Percentiles rank a stretch among this genome's conserved stretches.
phyloP scores from a whole-genome alignment of 257 asterid genomes.

The Przewalskia tangutica region DNA sequence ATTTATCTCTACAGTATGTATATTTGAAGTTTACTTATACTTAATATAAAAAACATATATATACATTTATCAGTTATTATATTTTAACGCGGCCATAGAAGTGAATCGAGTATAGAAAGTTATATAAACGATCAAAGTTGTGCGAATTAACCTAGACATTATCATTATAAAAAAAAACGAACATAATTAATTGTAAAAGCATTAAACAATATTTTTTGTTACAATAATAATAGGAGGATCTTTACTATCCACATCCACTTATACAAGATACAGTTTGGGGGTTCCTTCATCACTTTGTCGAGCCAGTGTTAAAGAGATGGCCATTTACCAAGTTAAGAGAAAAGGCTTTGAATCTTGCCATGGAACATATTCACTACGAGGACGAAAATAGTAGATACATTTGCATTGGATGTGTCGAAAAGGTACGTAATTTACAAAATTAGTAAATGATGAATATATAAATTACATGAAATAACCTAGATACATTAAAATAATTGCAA shows the following conservation, averaged over 20 bases:
- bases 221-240: conserved; percentile 27
- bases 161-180: background rate
- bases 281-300: conserved; percentile 29
- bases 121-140: background rate
- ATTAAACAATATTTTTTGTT: background rate
- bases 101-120: background rate
- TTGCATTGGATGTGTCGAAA: conserved; percentile 41
- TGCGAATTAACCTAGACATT: background rate
- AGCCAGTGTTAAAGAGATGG: conserved; percentile 38
- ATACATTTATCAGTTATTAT: background rate
- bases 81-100: background rate
- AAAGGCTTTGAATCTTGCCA: conserved; percentile 28
- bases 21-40: too few relatives aligned
- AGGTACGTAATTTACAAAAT: background rate
- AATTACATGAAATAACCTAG: too few relatives aligned
- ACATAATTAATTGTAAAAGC: background rate
- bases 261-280: conserved; percentile 48
- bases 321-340: conserved; percentile 38
- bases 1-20: background rate
- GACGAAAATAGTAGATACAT: conserved; percentile 41
- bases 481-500: too few relatives aligned
- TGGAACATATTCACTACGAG: conserved; percentile 46
- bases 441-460: too few relatives aligned
- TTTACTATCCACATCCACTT: conserved; percentile 49
- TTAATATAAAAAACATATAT: too few relatives aligned